Conservation (phyloP, 1,284 basidiomycete genomes). For the Marasmius fiardii region DNA sequence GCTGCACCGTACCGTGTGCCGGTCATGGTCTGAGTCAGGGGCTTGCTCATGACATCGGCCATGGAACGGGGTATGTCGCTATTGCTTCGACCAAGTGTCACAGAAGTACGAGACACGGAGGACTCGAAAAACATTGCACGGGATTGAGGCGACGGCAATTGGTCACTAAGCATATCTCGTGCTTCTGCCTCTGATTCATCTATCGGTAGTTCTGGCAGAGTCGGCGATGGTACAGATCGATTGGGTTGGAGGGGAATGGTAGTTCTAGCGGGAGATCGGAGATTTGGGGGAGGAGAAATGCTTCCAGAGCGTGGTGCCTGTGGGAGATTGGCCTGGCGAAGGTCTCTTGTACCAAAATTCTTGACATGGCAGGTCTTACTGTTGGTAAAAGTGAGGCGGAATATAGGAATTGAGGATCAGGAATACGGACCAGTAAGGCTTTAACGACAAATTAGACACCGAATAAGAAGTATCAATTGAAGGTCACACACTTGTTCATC, state of each 20-base stretch:
- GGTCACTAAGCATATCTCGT: not conserved
- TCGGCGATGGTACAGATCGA: not conserved
- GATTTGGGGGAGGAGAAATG: conserved; percentile 9
- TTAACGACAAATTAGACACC: conserved; percentile 13
- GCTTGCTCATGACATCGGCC: conserved; percentile 10
- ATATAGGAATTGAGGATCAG: not conserved
- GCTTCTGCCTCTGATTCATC: conserved; percentile 9
- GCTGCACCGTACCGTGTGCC: conserved; percentile 52
- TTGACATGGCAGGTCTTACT: conserved; percentile 75
- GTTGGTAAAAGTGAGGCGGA: conserved; percentile 12
- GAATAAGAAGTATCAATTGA: not conserved
- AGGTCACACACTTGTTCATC: conserved; percentile 58
- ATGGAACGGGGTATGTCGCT: conserved; percentile 12
- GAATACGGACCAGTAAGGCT: conserved; percentile 63
- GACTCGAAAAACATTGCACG: not conserved
- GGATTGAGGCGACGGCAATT: not conserved
- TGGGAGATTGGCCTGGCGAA: conserved; percentile 72
- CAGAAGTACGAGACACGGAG: not conserved
- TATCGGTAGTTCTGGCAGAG: not conserved
- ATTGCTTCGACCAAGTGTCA: conserved; percentile 10
- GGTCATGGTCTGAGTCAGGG: conserved; percentile 38
- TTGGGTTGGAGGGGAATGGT: conserved; percentile 1
- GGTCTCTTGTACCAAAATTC: conserved; percentile 68
- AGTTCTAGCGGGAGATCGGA: not conserved
- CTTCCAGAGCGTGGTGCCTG: conserved; percentile 20